A percentile compares a stretch with the other conserved stretches of the same genome.
These are phyloP conservation scores for Roridomyces roridus DNA, from an alignment of 768 basidiomycete species.

Conservation along the genomic window DNA sequence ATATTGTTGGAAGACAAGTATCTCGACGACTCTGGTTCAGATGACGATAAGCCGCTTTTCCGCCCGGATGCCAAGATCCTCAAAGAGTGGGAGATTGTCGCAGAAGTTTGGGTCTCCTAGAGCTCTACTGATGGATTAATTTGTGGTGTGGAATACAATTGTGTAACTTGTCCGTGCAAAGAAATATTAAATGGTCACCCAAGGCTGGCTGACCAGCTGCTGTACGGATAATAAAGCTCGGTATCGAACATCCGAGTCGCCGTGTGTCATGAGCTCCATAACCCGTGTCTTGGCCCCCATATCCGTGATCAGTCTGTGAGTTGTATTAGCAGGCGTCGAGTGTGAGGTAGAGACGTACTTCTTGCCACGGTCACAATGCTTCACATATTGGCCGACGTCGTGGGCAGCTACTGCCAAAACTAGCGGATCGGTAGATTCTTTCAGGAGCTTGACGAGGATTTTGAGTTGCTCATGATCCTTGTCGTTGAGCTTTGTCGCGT, in stretches of 20 bases:
- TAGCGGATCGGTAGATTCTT: slow-evolving; percentile 69
- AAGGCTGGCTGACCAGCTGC: slow-evolving; percentile 89
- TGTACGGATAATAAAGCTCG: slow-evolving; percentile 91
- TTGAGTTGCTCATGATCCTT: slow-evolving; percentile 84
- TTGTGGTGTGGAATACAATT: slow-evolving; percentile 20
- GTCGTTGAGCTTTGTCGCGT: slow-evolving; percentile 86
- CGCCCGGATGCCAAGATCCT: slow-evolving; percentile 44
- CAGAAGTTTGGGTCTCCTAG: slow-evolving; percentile 70
- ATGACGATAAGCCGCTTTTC: slow-evolving; percentile 27
- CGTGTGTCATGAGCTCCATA: slow-evolving; percentile 93
- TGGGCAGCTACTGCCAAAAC: slow-evolving; percentile 93
- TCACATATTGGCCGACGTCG: slow-evolving; percentile 94
- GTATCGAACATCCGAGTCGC: slow-evolving; percentile 89
- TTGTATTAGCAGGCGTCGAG: slow-evolving; percentile 1
- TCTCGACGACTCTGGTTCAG: slow-evolving; percentile 37
- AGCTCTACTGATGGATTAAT: slow-evolving; percentile 2
- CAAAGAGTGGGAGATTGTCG: slow-evolving; percentile 76
- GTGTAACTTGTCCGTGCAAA: slow-evolving; percentile 12
- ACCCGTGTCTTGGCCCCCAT: slow-evolving; percentile 86
- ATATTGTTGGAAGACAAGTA: slow-evolving; percentile 65
- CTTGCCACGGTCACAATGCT: slow-evolving; percentile 90
- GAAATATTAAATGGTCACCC: slow-evolving; percentile 58
- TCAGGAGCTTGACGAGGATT: slow-evolving; percentile 74
- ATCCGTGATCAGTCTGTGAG: slow-evolving; percentile 73
- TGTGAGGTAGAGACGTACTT: slow-evolving; percentile 58